These are phyloP conservation scores for Lasiosphaeriaceae sp. DNA, from an alignment of 495 filamentous ascomycete genomes.

Conservation along the genomic window DNA sequence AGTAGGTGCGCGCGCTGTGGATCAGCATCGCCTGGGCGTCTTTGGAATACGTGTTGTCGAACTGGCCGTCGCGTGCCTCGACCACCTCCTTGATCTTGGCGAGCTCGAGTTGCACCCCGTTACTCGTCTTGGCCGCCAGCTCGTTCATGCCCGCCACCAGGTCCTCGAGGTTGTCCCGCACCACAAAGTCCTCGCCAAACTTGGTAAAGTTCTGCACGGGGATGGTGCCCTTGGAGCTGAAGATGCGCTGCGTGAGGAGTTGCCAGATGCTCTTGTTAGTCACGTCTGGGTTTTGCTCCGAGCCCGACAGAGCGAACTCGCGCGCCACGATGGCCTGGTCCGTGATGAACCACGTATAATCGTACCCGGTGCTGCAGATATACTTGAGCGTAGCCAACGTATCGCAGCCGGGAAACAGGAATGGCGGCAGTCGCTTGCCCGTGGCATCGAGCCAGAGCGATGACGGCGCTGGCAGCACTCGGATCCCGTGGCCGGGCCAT, in stretches of 20 bases:
- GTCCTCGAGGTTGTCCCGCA: slow-evolving; percentile 42
- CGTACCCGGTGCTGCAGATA: slow-evolving; percentile 50
- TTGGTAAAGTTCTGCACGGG: slow-evolving; percentile 48
- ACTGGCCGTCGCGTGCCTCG: slow-evolving; percentile 44
- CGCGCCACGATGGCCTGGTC: slow-evolving; percentile 47
- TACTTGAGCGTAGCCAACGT: slow-evolving; percentile 49
- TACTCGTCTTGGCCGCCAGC: slow-evolving; percentile 25
- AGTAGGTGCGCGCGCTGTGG: slow-evolving; percentile 46
- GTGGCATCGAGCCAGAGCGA: slow-evolving; percentile 53
- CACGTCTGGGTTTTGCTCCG: slow-evolving; percentile 53
- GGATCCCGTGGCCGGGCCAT: slow-evolving; percentile 51
- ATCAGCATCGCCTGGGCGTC: slow-evolving; percentile 52
- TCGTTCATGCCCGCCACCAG: slow-evolving; percentile 49
- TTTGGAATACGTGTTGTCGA: slow-evolving; percentile 46
- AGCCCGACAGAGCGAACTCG: slow-evolving; percentile 51
- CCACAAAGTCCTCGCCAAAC: slow-evolving; percentile 47
- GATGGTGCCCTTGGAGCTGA: slow-evolving; percentile 42
- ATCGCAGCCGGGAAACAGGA: slow-evolving; percentile 46
- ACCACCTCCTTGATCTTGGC: slow-evolving; percentile 35
- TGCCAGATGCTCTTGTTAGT: slow-evolving; percentile 48
- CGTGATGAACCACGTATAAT: slow-evolving; percentile 54
- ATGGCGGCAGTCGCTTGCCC: slow-evolving; percentile 45
- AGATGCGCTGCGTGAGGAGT: slow-evolving; percentile 39
- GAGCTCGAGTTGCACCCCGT: slow-evolving; percentile 31
- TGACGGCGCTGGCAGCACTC: slow-evolving; percentile 45